A percentile compares a stretch with the other conserved stretches of the same genome.
These are phyloP conservation scores for Chytriomyces confervae DNA, from an alignment of 192 early-diverging fungal genomes.

Conservation along the genomic window DNA sequence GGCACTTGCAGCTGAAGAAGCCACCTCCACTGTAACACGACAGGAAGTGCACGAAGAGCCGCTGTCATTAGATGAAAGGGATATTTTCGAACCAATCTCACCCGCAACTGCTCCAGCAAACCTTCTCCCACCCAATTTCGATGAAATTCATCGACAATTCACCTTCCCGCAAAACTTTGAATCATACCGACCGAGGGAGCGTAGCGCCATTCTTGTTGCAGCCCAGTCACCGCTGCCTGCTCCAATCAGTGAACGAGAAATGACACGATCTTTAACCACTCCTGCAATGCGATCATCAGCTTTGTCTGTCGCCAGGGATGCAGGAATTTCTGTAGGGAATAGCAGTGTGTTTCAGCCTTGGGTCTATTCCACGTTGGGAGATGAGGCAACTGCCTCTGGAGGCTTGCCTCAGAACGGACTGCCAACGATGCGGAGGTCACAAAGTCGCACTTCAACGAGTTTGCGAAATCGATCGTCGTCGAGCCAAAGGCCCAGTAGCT, in stretches of 20 bases:
- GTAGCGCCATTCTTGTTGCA: background rate
- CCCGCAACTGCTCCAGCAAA: background rate
- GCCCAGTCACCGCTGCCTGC: background rate
- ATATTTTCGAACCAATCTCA: background rate
- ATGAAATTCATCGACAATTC: conserved; percentile 3
- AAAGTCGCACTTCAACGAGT: background rate
- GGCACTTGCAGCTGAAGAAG: too few species aligned
- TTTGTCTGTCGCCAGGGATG: background rate
- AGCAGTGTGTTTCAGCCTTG: conserved; percentile 23
- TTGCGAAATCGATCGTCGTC: background rate
- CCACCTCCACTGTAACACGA: too few species aligned
- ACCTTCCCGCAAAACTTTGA: conserved; percentile 1
- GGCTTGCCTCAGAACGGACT: background rate
- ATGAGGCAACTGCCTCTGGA: conserved; percentile 1
- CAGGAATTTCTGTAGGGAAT: conserved; percentile 13
- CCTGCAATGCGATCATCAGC: background rate
- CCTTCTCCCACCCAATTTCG: background rate
- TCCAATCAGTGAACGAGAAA: background rate
- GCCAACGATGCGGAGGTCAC: background rate
- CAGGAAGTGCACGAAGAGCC: too few species aligned
- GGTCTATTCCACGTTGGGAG: background rate
- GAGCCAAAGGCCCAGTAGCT: background rate
- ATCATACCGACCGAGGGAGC: background rate
- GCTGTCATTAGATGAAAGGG: too few species aligned
- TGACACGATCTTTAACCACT: background rate